A percentile compares a stretch with the other conserved stretches of the same genome.
Conservation (phyloP, 2,329 filamentous ascomycete genomes). For the Cadophora malorum region DNA sequence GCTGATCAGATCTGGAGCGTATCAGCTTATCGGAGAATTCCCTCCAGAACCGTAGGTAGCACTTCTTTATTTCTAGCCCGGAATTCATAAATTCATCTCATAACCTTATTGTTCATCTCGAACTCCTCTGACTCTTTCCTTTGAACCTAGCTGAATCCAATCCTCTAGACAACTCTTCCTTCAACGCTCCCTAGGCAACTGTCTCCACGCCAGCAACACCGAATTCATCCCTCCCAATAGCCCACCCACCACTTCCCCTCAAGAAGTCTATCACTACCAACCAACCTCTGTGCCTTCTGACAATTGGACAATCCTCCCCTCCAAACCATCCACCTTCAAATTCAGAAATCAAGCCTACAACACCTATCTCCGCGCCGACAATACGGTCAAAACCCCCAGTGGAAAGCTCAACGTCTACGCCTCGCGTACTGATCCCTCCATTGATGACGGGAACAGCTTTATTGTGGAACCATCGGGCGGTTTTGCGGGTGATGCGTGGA, state of each 20-base stretch:
- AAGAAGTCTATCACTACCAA: constrained; percentile 16
- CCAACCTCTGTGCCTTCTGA: not conserved
- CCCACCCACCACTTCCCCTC: not conserved
- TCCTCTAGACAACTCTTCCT: not conserved
- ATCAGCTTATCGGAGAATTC: constrained; percentile 9
- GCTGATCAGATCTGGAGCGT: constrained; percentile 12
- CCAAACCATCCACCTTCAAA: constrained; percentile 1
- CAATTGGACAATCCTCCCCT: constrained; percentile 1
- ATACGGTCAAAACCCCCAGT: not conserved
- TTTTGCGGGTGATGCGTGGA: not conserved
- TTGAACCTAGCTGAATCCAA: not conserved
- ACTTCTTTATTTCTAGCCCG: no score
- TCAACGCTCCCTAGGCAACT: not conserved
- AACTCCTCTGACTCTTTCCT: not conserved
- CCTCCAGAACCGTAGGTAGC: constrained; percentile 1
- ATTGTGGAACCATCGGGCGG: not conserved
- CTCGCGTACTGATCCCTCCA: not conserved
- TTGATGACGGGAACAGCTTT: not conserved
- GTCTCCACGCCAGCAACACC: constrained; percentile 4
- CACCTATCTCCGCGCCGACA: constrained; percentile 3
- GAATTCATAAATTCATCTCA: no score
- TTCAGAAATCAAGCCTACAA: constrained; percentile 9
- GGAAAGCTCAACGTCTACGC: constrained; percentile 6
- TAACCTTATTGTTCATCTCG: not conserved
- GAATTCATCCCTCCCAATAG: constrained; percentile 14